Base-by-base conservation (phyloP, 176 grass and related monocot genomes). In the Oryza meyeriana region DNA sequence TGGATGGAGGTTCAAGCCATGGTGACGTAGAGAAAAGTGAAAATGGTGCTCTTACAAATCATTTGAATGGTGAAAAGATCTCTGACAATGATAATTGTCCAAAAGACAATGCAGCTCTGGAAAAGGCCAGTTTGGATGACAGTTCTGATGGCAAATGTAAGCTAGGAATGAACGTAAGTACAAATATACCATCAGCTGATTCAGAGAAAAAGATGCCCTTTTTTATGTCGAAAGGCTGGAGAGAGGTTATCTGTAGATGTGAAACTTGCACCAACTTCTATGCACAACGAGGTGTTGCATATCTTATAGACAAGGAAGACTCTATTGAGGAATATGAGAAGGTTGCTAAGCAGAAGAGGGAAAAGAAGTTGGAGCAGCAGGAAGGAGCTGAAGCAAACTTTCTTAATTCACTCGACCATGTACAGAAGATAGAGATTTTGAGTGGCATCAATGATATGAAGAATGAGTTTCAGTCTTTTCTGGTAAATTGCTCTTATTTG, bases 391-490 rank as follows among this genome's bases (percentile, higher is more conserved):
- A 92, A 86, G 68, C 88, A 47, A 95, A 87, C 42, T 99, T 99
- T 74, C 80, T 99, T 39, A 95, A 90, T 74, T 95, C 87, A 35
- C 86, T 99, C 17, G 26, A 88, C 66, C 96, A 99, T 92, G 80
- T 99, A 71, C 93, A 99, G 86, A 95, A 99, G 80, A 99, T 99
- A 13, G 96, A 99, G 83, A 87, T 99, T 64, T 64, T 95, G 69
- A 92, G 88, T 87, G 96, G 89, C 36, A 95, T 99, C 64, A 89
- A 82, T 87, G 96, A 95, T 74, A 91, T 99, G 85, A 94, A 99
- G 83, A 84, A 90, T 85, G 96, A 95, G 66, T 72, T 99, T 26
- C 93, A 82, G 44, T 92, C 93, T 69, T 99, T 99, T 79, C 10
- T 99, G 96, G 96, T 99, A 95, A 86, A 4, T 55, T 12, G 69